Percentiles rank a stretch among this genome's conserved stretches.
These are phyloP conservation scores for Metarhizium sp. DNA, from an alignment of 2,329 filamentous ascomycete genomes.

Conservation along the genomic window DNA sequence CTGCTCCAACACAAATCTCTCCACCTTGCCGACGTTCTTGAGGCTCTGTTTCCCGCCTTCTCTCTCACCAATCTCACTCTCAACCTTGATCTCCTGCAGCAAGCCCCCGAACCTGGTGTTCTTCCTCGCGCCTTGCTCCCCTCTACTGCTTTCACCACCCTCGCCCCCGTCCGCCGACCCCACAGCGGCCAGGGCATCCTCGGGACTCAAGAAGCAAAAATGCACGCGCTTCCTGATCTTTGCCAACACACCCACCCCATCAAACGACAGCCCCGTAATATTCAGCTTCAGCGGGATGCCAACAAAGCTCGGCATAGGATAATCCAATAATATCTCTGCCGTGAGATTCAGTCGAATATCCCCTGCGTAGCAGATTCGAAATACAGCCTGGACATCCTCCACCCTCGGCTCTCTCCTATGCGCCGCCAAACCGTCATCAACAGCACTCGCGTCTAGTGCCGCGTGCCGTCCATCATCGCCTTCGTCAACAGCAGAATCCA, in stretches of 20 bases:
- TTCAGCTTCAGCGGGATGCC: slow-evolving; percentile 90
- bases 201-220: slow-evolving; percentile 88
- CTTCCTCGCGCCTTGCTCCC: slow-evolving; percentile 16
- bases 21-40: slow-evolving; percentile 98
- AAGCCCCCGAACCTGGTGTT: slow-evolving; percentile 54
- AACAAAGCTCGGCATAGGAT: slow-evolving; percentile 97
- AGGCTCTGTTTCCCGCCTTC: slow-evolving; percentile 88
- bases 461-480: slow-evolving; percentile 7
- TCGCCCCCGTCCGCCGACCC: slow-evolving; percentile 32
- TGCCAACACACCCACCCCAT: slow-evolving; percentile 86
- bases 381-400: slow-evolving; percentile 88
- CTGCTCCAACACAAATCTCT: slow-evolving; percentile 93
- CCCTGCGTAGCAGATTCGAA: slow-evolving; percentile 81
- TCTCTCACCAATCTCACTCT: slow-evolving; percentile 93
- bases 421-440: background rate
- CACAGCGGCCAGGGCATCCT: slow-evolving; percentile 73
- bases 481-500: slow-evolving; percentile 27
- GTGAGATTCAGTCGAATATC: slow-evolving; percentile 83
- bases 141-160: slow-evolving; percentile 9
- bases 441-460: background rate
- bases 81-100: slow-evolving; percentile 86
- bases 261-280: slow-evolving; percentile 90
- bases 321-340: slow-evolving; percentile 91
- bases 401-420: slow-evolving; percentile 60
- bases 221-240: slow-evolving; percentile 84